Evolutionary conservation across 331 rosid species (phyloP).

Genomic region (Rosa hybrid): DNA sequence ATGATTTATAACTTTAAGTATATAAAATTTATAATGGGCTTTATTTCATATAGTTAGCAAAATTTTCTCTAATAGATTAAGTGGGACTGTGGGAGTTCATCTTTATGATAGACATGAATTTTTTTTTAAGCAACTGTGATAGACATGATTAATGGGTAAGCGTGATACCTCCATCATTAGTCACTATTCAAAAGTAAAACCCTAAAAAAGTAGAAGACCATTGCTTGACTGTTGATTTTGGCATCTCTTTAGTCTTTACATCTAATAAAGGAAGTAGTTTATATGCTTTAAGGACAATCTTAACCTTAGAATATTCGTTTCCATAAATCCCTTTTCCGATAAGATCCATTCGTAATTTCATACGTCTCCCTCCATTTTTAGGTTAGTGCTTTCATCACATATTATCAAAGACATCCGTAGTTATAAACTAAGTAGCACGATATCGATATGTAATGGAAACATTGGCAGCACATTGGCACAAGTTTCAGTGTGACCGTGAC

Average conservation of each 20-base stretch:
- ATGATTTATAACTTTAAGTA: too few relatives aligned
- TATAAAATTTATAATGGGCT: too few relatives aligned
- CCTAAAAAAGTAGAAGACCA: background rate
- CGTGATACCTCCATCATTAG: background rate
- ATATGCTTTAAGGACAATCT: conserved; percentile 7
- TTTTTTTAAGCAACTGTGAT: too few relatives aligned
- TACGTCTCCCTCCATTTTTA: background rate
- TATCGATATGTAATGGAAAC: background rate
- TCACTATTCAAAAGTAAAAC: background rate
- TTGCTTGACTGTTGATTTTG: conserved; percentile 1
- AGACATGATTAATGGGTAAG: background rate
- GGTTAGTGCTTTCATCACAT: background rate
- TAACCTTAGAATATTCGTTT: conserved; percentile 6
- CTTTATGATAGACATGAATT: background rate
- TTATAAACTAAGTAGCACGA: background rate
- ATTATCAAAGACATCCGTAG: background rate
- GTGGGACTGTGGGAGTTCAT: too few relatives aligned
- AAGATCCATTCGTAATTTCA: background rate
- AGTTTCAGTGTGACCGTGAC: background rate
- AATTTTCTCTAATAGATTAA: too few relatives aligned
- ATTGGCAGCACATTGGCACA: conserved; percentile 16
- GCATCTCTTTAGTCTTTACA: conserved; percentile 17
- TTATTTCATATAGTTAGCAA: too few relatives aligned
- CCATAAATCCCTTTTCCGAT: background rate
- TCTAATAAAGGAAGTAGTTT: background rate